A percentile compares a stretch with the other conserved stretches of the same genome.
These are phyloP conservation scores for Ceratocystiopsis minuta DNA, from an alignment of 2,329 filamentous ascomycete genomes.

Conservation along the genomic window DNA sequence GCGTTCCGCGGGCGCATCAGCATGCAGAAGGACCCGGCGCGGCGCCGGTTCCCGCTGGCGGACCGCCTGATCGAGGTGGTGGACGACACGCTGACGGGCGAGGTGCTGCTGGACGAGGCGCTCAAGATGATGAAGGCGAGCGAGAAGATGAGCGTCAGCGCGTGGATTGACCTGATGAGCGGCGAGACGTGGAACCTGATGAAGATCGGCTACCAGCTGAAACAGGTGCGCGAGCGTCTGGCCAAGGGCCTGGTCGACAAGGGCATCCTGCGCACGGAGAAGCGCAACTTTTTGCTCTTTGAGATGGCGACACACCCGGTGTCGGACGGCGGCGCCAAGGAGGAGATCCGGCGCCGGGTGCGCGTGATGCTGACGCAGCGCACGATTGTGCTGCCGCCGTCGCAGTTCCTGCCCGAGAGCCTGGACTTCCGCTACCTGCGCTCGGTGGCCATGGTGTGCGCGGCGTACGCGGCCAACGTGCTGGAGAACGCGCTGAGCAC, in stretches of 20 bases:
- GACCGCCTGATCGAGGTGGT: conserved; percentile 94
- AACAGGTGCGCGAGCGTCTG: conserved; percentile 93
- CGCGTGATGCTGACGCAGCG: conserved; percentile 84
- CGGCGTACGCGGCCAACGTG: conserved; percentile 93
- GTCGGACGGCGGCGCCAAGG: conserved; percentile 88
- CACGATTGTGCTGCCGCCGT: conserved; percentile 74
- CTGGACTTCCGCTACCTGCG: conserved; percentile 87
- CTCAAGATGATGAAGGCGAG: conserved; percentile 99
- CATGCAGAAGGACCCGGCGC: conserved; percentile 93
- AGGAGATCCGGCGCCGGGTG: conserved; percentile 86
- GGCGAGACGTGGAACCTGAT: conserved; percentile 99
- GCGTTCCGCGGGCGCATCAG: conserved; percentile 89
- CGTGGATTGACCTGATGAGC: conserved; percentile 98
- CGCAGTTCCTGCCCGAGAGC: conserved; percentile 81
- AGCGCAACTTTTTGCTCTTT: conserved; percentile 98
- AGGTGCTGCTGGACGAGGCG: conserved; percentile 91
- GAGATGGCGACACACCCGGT: conserved; percentile 99
- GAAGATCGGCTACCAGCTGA: conserved; percentile 99
- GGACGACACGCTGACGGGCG: conserved; percentile 88
- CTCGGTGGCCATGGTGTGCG: conserved; percentile 92
- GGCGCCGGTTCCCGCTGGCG: conserved; percentile 79
- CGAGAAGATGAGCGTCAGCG: conserved; percentile 99
- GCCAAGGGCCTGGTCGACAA: conserved; percentile 98
- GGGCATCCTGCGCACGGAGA: conserved; percentile 93
- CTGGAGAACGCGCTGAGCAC: conserved; percentile 93